Evolutionary conservation across 176 grass and related monocot species (phyloP), one percentile per base, ranked within the genome.

Genomic region (Chloris gayana): DNA sequence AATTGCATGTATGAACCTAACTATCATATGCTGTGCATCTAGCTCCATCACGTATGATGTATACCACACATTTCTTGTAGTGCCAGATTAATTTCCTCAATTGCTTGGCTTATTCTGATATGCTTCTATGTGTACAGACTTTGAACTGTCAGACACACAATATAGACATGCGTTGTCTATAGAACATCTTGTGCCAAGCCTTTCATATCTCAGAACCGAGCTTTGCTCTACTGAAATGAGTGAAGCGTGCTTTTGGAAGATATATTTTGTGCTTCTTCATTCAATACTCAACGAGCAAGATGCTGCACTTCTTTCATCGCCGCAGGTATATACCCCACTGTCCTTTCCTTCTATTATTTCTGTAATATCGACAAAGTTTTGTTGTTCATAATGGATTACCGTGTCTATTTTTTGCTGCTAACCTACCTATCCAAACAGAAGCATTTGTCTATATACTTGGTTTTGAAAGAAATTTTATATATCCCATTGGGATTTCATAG

Each of bases 191-290:
- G 89, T 88, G 67, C 92, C 92, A 76, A 86, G 74, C 71, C 62
- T 94, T 72, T 85, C 84, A 54, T 83, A 80, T 84, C 79, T 94
- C 54, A 89, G 89, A 66, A 76, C 77, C 6, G 84, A 89, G 49
- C 83, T 94, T 80, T 94, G 86, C 78, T 91, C 89, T 66, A 64
- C 73, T 62, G 76, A 73, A 75, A 94, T 94, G 92, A 89, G 86
- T 76, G 86, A 94, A 82, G 84, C 58, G 34, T 91, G 81, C 74
- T 94, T 94, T 70, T 94, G 92, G 92, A 94, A 94, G 80, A 94
- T 94, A 64, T 94, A 91, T 85, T 94, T 94, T 85, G 89, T 91
- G 72, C 86, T 91, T 79, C 81, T 91, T 56, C 86, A 94, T 73
- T 94, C 86, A 9, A 85, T 84, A 76, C 89, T 89, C 46, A 80